Evolutionary conservation across 2,329 filamentous ascomycete species (phyloP), one percentile per base, ranked within the genome.

Genomic region (Exophiala sideris): DNA sequence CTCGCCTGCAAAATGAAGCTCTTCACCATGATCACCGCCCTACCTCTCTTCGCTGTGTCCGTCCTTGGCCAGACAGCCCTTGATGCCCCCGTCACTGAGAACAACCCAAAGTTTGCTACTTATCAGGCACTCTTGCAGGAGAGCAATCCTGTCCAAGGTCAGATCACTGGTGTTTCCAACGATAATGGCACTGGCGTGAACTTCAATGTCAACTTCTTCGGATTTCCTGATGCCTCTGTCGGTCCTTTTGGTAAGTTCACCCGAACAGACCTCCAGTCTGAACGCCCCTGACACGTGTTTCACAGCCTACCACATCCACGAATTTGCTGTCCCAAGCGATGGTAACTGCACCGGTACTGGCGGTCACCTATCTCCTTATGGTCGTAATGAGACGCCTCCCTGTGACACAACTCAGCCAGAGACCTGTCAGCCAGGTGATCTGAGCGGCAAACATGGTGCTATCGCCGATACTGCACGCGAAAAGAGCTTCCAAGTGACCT

Each of bases 401-500:
- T 92, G 88, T 71, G 76, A 89, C 65, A 35, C 71, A 9, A 62
- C 67, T 8, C 66, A 73, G 5, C 85, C 85, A 6, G 70, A 80
- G 57, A 84, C 81, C 8, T 94, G 88, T 74, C 83, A 92, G 71
- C 82, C 88, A 9, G 88, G 89, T 60, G 88, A 92, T 68, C 76
- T 91, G 52, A 81, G 82, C 63, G 88, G 88, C 66, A 92, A 92
- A 74, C 75, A 86, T 64, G 87, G 87, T 58, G 76, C 77, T 56
- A 79, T 88, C 64, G 68, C 70, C 24, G 76, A 78, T 58, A 84
- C 78, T 65, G 66, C 42, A 5, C 52, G 55, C 35, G 55, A 58
- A 32, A 48, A 64, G n/a, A 54, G 29, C 34, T 75, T 69, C 61
- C 62, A 62, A 14, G 58, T 58, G 36, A 57, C 59, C 42, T 77